phyloP scores from a whole-genome alignment of 2,329 filamentous ascomycete species.

The Fusarium oligoseptatum region DNA sequence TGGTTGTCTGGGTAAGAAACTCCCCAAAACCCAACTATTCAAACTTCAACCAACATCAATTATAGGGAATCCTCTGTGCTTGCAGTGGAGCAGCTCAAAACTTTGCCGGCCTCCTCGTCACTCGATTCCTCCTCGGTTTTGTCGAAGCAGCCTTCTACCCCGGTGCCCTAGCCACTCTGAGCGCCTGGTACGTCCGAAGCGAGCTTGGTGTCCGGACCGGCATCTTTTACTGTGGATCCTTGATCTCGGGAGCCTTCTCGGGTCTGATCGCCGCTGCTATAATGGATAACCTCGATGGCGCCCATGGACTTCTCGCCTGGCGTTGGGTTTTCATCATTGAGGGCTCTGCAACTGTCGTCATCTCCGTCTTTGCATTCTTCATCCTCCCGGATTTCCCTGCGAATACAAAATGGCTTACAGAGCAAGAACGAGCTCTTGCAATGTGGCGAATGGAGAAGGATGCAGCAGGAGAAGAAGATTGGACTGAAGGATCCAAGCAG shows the following conservation, averaged over 20 bases:
- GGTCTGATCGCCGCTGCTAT: conserved; percentile 73
- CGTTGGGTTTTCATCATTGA: conserved; percentile 77
- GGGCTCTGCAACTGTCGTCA: conserved; percentile 56
- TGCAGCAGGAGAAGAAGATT: conserved; percentile 53
- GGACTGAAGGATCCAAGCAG: conserved; percentile 55
- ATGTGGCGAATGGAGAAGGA: conserved; percentile 56
- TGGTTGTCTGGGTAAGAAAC: conserved; percentile 13
- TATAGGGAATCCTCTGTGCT: conserved; percentile 14
- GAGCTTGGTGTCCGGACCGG: conserved; percentile 74
- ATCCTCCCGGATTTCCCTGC: conserved; percentile 48
- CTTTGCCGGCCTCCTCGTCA: conserved; percentile 15
- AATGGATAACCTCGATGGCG: conserved; percentile 55
- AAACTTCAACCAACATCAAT: neutral
- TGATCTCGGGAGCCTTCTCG: conserved; percentile 77
- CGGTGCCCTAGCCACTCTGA: conserved; percentile 60
- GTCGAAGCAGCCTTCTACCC: conserved; percentile 67
- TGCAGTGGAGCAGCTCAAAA: conserved; percentile 15
- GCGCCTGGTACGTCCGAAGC: conserved; percentile 72
- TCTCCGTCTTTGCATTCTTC: conserved; percentile 34
- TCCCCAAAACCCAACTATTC: rapidly evolving
- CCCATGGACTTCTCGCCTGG: conserved; percentile 56
- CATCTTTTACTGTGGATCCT: conserved; percentile 69
- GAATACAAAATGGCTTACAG: conserved; percentile 55
- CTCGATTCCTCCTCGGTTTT: conserved; percentile 58
- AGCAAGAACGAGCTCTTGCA: conserved; percentile 57